phyloP scores from a whole-genome alignment of 805 yeast species.

The Wickerhamiella sergipiensis region DNA sequence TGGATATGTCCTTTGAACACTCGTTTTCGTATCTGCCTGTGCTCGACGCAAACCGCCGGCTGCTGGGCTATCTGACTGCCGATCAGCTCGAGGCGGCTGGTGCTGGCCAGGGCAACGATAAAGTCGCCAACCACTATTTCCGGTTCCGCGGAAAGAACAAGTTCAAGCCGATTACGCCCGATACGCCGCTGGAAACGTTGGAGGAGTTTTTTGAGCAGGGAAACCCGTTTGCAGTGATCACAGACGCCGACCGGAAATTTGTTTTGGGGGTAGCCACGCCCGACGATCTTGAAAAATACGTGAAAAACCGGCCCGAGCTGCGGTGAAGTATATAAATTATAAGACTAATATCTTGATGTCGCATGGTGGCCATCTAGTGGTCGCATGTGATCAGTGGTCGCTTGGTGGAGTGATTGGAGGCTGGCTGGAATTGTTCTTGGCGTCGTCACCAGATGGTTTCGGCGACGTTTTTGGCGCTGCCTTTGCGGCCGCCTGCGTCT shows the following conservation, averaged over 20 bases:
- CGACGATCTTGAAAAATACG: slow-evolving; percentile 30
- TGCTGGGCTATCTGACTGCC: slow-evolving; percentile 38
- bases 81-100: slow-evolving; percentile 26
- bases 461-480: too few species aligned
- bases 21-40: slow-evolving; percentile 44
- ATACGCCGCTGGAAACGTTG: slow-evolving; percentile 40
- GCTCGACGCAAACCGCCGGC: slow-evolving; percentile 32
- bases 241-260: slow-evolving; percentile 37
- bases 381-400: neutral
- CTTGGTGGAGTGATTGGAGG: neutral
- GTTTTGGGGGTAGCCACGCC: slow-evolving; percentile 48
- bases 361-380: too few species aligned
- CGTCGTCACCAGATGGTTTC: too few species aligned
- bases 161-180: slow-evolving; percentile 37
- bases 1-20: slow-evolving; percentile 42
- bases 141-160: slow-evolving; percentile 21
- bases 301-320: slow-evolving; percentile 30
- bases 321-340: neutral
- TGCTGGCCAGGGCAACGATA: slow-evolving; percentile 23
- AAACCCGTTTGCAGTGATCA: slow-evolving; percentile 42
- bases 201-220: slow-evolving; percentile 37
- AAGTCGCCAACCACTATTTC: slow-evolving; percentile 22
- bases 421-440: neutral
- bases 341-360: neutral
- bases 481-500: neutral